Base-by-base conservation (phyloP, 495 filamentous ascomycete species). In the Talaromyces stipitatus region DNA sequence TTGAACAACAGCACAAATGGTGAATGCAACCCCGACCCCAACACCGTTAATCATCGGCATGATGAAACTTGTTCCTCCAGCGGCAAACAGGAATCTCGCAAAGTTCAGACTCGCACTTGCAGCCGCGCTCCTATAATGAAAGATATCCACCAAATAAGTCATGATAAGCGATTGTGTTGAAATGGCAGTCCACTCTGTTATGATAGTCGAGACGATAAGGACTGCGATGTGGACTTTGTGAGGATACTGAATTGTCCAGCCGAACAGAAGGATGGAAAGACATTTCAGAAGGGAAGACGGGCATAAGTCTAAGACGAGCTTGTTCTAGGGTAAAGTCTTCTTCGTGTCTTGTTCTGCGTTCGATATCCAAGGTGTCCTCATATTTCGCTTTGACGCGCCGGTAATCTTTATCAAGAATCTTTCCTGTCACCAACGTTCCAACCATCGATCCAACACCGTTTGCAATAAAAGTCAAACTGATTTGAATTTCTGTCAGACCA, bases 101-200 rank as follows among this genome's bases (percentile, higher is more conserved):
- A 91, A 66, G 61, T 91, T 90, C 55, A 85, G 81, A 7, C 83
- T 84, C 0, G 87, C 86, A 9, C 82, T 83, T 0, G 85, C 85
- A 0, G 84, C 81, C 0, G 79, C 81, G 2, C 85, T 84, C 22
- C 62, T 73, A 1, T 74, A 72, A 0, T 78, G 81, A 58, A 84
- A 84, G 5, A 88, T 71, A 60, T 90, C 86, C 3, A 89, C 78
- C 2, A 89, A 67, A 47, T 69, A 69, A 23, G 64, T 69, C 61
- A 65, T 64, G 63, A 89, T 65, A 23, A 63, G 27, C 8, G 60
- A 63, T 56, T 60, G 57, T 60, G 64, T 53, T 63, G 78, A 79
- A 45, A 84, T 80, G 1, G 74, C 75, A 1, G 80, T 82, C 60
- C 79, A 62, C 0, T 81, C 83, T n/a, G 82, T 74, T 41, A 85